These are phyloP conservation scores for Acacia pycnantha DNA, from an alignment of 331 rosid genomes.

Conservation along the genomic window DNA sequence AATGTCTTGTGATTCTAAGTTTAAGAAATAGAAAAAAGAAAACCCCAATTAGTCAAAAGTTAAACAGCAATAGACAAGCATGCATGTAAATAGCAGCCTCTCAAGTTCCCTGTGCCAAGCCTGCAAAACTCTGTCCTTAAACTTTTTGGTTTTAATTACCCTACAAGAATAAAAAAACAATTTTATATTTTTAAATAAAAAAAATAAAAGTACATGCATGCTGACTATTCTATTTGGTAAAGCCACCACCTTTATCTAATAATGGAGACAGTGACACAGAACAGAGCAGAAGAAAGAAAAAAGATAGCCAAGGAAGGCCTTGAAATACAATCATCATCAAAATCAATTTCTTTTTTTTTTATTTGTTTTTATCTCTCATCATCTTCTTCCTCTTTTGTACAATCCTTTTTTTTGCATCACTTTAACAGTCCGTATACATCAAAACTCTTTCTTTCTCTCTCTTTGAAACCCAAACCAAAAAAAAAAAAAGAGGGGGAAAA, in stretches of 20 bases:
- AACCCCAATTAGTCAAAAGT: constrained; percentile 36
- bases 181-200: neutral
- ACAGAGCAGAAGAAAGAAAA: constrained; percentile 25
- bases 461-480: constrained; percentile 31
- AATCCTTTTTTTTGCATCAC: constrained; percentile 26
- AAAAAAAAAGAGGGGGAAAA: neutral
- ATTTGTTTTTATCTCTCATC: neutral
- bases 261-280: constrained; percentile 29
- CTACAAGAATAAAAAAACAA: constrained; percentile 1
- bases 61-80: constrained; percentile 33
- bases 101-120: constrained; percentile 9
- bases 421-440: constrained; percentile 44
- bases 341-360: constrained; percentile 24
- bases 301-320: neutral
- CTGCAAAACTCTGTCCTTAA: constrained; percentile 41
- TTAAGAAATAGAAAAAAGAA: neutral
- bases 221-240: constrained; percentile 24
- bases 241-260: constrained; percentile 42
- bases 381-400: constrained; percentile 15
- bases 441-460: constrained; percentile 36
- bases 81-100: constrained; percentile 23
- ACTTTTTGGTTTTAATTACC: constrained; percentile 21
- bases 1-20: constrained; percentile 29
- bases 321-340: constrained; percentile 45
- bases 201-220: constrained; percentile 25